Base-by-base conservation (phyloP, 2,329 filamentous ascomycete genomes). In the Pseudocercospora eumusae region DNA sequence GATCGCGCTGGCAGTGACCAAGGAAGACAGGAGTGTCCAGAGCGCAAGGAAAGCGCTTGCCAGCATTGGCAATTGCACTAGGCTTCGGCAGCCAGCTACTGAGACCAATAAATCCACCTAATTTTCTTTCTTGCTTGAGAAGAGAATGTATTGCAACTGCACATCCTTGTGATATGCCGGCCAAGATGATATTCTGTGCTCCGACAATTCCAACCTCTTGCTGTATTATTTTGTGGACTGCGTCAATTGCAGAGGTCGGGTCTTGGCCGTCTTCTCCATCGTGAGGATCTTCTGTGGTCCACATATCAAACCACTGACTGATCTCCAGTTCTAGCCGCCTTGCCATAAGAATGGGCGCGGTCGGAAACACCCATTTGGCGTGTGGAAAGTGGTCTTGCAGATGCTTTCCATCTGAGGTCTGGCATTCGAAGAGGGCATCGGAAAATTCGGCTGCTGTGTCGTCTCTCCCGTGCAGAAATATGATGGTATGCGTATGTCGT, bases 381-480 rank as follows among this genome's bases (percentile, higher is more conserved):
- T 58, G 54, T 25, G 76, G 75, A 40, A 76, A 74, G 10, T 70
- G 66, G 36, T 75, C 66, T 10, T 64, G 68, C 4, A 79, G 68
- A 5, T 71, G 73, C 44, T 70, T 60, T 25, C 57, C 62, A 42
- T 70, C 64, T 13, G 68, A 70, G 15, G 67, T 67, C 59, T 73
- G 66, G 42, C 68, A 71, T 58, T 75, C 74, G 65, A 82, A 78
- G 49, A 82, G 67, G 56, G 81, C 77, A 10, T 49, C 56, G 0
- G 76, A 73, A 56, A 81, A 81, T 27, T 79, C 74, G 0, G 64
- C 20, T n/a, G 71, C 74, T 2, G 66, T 71, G 64, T 77, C 80
- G 63, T 78, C 77, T 40, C 78, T 72, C 5, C 79, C 80, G 55
- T 83, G 80, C 10, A 83, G 75, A 44, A 81, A 74, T 40, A 83